Evolutionary conservation across 805 yeast genomes (phyloP), one percentile per base, ranked within the genome.

Genomic region (Candida argentea): DNA sequence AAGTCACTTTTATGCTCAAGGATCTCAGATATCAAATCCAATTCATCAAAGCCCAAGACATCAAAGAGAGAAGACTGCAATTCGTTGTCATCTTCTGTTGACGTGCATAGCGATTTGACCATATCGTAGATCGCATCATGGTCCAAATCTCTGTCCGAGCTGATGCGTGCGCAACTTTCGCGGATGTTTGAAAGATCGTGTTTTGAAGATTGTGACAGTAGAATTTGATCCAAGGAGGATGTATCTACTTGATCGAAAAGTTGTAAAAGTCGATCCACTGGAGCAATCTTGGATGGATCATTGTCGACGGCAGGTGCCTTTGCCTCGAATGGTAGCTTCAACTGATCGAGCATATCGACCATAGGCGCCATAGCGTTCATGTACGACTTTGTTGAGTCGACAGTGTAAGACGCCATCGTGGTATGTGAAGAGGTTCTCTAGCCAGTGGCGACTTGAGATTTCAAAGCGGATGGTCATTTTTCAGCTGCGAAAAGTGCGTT

Each of bases 1-100:
- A 33, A 23, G 10, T 42, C 44, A 0, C 42, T 42, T 40, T 63
- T 68, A 28, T 70, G 53, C 28, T 67, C 67, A 4, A 84, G 49
- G 8, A 85, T 53, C 25, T 63, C 67, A 1, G 85, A 66, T 6
- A 87, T 81, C 27, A 87, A 52, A 30, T 85, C 95, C 35, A 91
- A 67, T 45, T 84, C 81, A 15, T 85, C 95, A 40, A 75, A 80
- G 0, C 98, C 98, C 1, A 91, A 50, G 5, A 83, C 61, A 48
- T 86, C 95, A 34, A 84, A 74, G 23, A 91, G 54, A 5, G 71
- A 57, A 5, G 82, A 73, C 44, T 87, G 95, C 8, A 82, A 43
- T 21, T 70, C 74, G 20, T 71, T 80, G 23, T 74, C 78, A 6
- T 64, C 54, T 5, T 55, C 38, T 12, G 57, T 57, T 0, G 61